Evolutionary conservation across 805 yeast genomes (phyloP), one percentile per base, ranked within the genome.

Genomic region (Candida silvatica): DNA sequence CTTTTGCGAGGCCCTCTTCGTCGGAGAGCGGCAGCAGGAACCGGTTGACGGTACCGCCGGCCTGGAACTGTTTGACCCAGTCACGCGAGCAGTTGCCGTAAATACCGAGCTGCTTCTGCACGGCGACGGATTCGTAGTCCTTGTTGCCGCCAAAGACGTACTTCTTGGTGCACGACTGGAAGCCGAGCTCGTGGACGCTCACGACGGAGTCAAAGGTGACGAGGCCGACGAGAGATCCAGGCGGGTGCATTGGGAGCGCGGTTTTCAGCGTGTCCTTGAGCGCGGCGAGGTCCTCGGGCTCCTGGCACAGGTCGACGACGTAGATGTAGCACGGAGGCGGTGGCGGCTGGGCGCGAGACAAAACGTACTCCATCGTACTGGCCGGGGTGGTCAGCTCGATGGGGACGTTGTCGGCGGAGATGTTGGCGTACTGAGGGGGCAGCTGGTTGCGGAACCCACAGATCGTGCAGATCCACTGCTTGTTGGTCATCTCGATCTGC

Each of bases 281-380:
- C 3, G 94, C 83, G 53, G 77, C 74, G 49, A 88, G 67, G 53
- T 85, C 87, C 48, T 87, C 97, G 38, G 74, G 79, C 51, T 87
- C 94, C 60, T 90, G 90, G 56, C 95, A 85, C 42, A 86, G 63
- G 58, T 88, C 97, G 44, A 88, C 77, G 20, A 85, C 87, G 52
- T 84, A 85, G 38, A 86, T 61, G 56, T 85, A 88, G 31, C 85
- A 74, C 7, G 97, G 96, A 6, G 96, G 95, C 4, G 94, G 92
- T 14, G 62, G 64, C 9, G 61, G 56, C 31, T 59, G 62, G 9
- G 55, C 45, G 51, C 88, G 77, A 20, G 77, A 70, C 20, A 88
- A 72, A 40, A 84, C 74, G 59, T 88, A 88, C 63, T 88, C 97
- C 38, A 87, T 78, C 11, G 96, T 80, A 15, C 90, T 71, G 37